Evolutionary conservation across 495 filamentous ascomycete genomes (phyloP), one percentile per base, ranked within the genome.

Genomic region (Staphylotrichum longicolle): DNA sequence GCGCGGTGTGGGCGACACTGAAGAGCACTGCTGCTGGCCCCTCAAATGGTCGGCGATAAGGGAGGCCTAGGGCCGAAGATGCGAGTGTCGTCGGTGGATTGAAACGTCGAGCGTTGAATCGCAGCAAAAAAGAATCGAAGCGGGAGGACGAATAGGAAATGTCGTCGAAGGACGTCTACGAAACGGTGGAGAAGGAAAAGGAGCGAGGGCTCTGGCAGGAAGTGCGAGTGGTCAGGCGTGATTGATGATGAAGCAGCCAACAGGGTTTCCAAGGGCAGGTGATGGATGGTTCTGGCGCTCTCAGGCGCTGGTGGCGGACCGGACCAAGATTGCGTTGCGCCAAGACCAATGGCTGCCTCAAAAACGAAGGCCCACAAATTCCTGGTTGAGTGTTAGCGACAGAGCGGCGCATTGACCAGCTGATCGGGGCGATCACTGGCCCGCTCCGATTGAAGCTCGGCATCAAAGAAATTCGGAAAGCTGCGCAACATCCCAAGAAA

Each of bases 121-220:
- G 3, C 2, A 2, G 12, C 33, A n/a, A n/a, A 46, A 8, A 15
- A n/a, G 20, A 34, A 15, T 27, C 1, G 5, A 53, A 60, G 39
- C 0, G 33, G 2, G 30, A 42, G 41, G 14, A 55, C 20, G 57
- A 52, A 63, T 44, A 41, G 39, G 34, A 62, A 34, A 44, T 30
- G 33, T 39, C 30, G 58, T 44, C 45, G 47, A 27, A 63, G 27
- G 61, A 20, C 6, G 5, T 48, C 42, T 47, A 52, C 20, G 5
- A 50, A 35, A 42, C 35, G 62, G 54, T 62, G 46, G 55, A 33
- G 27, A 57, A 35, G 46, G 42, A 58, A 54, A 47, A 32, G 47
- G 58, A 30, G 61, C 20, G 49, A 7, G 10, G 37, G 34, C 57
- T 42, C 35, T 30, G 56, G 34, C 44, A 32, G 55, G 44, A 41